Percentiles rank a stretch among this genome's conserved stretches.
Evolutionary conservation across 108 stramenopile species (phyloP).

Genomic region (Cyclostephanos invisitatus): DNA sequence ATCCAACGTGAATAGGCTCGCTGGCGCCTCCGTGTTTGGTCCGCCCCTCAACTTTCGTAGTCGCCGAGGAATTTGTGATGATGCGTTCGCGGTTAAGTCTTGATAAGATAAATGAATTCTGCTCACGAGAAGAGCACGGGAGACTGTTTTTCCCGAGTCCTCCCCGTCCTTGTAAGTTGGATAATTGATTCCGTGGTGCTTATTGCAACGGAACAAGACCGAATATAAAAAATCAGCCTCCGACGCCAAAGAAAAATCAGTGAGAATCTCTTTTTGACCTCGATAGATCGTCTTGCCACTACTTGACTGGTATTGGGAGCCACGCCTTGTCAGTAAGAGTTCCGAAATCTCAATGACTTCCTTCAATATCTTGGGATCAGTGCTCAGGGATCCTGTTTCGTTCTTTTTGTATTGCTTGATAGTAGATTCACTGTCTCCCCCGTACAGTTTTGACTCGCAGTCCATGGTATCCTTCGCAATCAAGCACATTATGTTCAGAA

Average conservation of each 20-base stretch:
- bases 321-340: conserved; percentile 69
- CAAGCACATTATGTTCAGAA: conserved; percentile 56
- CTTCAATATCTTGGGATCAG: conserved; percentile 82
- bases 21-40: conserved; percentile 22
- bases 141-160: conserved; percentile 79
- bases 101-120: conserved; percentile 73
- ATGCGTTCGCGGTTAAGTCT: conserved; percentile 65
- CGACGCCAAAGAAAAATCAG: conserved; percentile 66
- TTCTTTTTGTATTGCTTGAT: conserved; percentile 20
- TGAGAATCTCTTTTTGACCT: conserved; percentile 77
- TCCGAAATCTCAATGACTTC: conserved; percentile 71
- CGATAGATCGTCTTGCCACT: conserved; percentile 77
- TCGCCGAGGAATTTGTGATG: conserved; percentile 77
- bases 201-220: conserved; percentile 49
- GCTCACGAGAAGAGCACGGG: conserved; percentile 70
- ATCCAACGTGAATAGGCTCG: conserved; percentile 27
- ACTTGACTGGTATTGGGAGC: conserved; percentile 64
- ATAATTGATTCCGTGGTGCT: conserved; percentile 21
- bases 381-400: conserved; percentile 49
- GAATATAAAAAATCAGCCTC: conserved; percentile 60
- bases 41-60: conserved; percentile 47
- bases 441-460: conserved; percentile 32
- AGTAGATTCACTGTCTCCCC: conserved; percentile 18
- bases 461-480: conserved; percentile 74
- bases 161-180: conserved; percentile 83